Conservation (phyloP, 768 basidiomycete genomes). For the Mycena venus region DNA sequence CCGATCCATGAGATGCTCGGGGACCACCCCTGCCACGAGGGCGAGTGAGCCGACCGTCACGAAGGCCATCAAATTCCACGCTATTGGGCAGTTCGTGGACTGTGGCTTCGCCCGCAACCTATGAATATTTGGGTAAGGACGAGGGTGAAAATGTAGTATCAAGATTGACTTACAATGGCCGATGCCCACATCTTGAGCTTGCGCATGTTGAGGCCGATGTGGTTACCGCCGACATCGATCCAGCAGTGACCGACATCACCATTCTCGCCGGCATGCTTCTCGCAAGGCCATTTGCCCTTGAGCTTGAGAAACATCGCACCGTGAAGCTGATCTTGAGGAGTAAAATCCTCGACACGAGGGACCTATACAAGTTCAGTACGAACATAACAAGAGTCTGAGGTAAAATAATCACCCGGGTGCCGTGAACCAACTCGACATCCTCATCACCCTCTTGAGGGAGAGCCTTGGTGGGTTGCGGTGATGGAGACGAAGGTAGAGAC, state of each 20-base stretch:
- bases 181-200: conserved; percentile 29
- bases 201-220: conserved; percentile 23
- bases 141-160: background rate
- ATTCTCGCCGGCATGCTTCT: conserved; percentile 34
- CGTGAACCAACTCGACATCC: conserved; percentile 23
- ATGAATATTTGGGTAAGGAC: background rate
- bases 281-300: conserved; percentile 33
- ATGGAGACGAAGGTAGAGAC: background rate
- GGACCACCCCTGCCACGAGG: conserved; percentile 28
- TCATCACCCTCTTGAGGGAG: conserved; percentile 22
- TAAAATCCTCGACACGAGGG: conserved; percentile 29
- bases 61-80: conserved; percentile 26
- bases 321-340: conserved; percentile 24
- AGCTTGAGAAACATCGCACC: conserved; percentile 26
- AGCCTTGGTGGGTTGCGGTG: background rate
- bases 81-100: conserved; percentile 26
- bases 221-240: background rate
- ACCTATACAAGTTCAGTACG: conserved; percentile 15
- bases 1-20: background rate
- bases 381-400: background rate
- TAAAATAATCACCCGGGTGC: conserved; percentile 22
- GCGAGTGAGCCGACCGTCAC: conserved; percentile 22
- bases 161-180: conserved; percentile 25
- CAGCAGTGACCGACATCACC: conserved; percentile 36
- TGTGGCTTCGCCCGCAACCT: conserved; percentile 20